phyloP scores from a whole-genome alignment of 179 eudicot species.

The Silene coronaria region DNA sequence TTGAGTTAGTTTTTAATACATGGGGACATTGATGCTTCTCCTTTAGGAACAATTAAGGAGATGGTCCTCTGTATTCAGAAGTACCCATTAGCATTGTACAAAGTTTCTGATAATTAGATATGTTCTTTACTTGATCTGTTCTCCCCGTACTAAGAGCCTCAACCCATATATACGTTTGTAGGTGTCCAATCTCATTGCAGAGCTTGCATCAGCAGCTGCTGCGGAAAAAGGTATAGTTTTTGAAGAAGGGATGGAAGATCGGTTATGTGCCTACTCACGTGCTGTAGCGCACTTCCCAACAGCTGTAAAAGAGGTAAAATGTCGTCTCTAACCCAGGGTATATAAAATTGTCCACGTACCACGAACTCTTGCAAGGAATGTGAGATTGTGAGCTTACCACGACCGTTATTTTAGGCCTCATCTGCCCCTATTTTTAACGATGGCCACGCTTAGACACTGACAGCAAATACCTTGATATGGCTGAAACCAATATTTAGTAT shows the following conservation, averaged over 20 bases:
- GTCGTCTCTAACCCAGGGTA: background rate
- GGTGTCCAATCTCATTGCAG: conserved; percentile 72
- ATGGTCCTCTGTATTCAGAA: background rate
- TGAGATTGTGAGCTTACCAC: background rate
- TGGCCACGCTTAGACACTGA: too few species aligned
- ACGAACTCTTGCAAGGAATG: background rate
- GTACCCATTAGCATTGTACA: background rate
- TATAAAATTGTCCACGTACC: background rate
- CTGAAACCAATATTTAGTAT: background rate
- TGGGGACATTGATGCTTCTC: background rate
- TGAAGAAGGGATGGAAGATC: conserved; percentile 67
- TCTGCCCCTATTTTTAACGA: background rate
- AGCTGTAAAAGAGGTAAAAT: conserved; percentile 89
- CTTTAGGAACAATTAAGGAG: background rate
- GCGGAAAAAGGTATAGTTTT: conserved; percentile 70
- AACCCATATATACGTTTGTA: conserved; percentile 22
- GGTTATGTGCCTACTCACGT: conserved; percentile 90
- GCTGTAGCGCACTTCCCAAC: conserved; percentile 96
- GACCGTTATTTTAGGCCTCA: background rate
- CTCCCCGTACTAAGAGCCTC: background rate
- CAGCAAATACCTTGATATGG: background rate
- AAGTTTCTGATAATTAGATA: background rate
- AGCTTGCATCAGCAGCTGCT: conserved; percentile 80
- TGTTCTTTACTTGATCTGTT: background rate
- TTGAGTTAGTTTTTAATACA: background rate